A percentile compares a stretch with the other conserved stretches of the same genome.
phyloP scores from a whole-genome alignment of 2,329 filamentous ascomycete species.

The Pseudogymnoascus sp. region DNA sequence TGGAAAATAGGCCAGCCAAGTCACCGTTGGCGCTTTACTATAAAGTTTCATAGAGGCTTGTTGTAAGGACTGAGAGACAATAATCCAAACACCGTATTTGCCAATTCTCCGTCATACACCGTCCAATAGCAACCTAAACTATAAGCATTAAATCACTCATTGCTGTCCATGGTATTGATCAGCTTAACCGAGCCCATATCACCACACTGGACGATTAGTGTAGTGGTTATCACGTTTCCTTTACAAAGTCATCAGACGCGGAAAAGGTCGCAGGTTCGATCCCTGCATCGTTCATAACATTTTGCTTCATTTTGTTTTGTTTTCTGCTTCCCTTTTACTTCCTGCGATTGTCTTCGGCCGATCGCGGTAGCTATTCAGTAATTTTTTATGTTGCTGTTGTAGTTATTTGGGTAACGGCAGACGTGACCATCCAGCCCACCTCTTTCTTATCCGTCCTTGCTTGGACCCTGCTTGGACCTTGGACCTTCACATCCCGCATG shows the following conservation, averaged over 20 bases:
- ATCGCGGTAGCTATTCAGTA: neutral
- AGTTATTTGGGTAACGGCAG: neutral
- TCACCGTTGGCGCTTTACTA: neutral
- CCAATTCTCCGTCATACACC: neutral
- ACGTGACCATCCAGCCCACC: neutral
- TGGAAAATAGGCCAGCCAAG: neutral
- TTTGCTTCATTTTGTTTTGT: constrained; percentile 9
- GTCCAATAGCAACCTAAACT: neutral
- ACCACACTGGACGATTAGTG: constrained; percentile 10
- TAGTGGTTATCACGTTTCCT: constrained; percentile 16
- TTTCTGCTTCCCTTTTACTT: neutral
- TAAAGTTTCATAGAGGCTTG: neutral
- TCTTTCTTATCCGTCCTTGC: neutral
- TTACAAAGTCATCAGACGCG: constrained; percentile 13
- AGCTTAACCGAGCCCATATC: neutral
- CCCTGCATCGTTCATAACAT: constrained; percentile 15
- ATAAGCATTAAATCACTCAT: neutral
- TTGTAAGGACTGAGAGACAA: neutral
- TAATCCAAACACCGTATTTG: neutral
- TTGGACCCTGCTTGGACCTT: neutral
- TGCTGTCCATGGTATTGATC: neutral
- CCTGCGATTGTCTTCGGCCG: neutral
- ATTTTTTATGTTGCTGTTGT: neutral
- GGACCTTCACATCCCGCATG: neutral
- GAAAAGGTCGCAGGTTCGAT: constrained; percentile 18